A percentile compares a stretch with the other conserved stretches of the same genome.
phyloP scores from a whole-genome alignment of 2,329 filamentous ascomycete genomes.

The Aureobasidium namibiae region DNA sequence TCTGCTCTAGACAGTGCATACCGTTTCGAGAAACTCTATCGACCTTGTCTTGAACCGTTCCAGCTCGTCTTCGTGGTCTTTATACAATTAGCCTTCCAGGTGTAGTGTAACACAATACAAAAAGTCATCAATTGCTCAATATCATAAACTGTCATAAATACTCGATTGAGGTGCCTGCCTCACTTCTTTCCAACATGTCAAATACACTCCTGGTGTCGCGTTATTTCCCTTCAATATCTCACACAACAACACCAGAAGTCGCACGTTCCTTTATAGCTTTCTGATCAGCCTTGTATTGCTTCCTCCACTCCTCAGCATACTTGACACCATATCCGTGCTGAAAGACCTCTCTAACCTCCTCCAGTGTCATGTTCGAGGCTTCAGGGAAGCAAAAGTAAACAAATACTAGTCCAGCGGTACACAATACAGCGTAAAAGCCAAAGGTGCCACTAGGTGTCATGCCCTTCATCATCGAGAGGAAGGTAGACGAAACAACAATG shows the following conservation, averaged over 20 bases:
- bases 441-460: conserved; percentile 43
- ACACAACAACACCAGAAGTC: background rate
- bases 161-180: too few relatives aligned
- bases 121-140: too few relatives aligned
- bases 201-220: too few relatives aligned
- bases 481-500: conserved; percentile 43
- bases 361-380: conserved; percentile 47
- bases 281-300: conserved; percentile 26
- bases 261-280: conserved; percentile 8
- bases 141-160: too few relatives aligned
- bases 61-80: too few relatives aligned
- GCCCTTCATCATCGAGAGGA: conserved; percentile 42
- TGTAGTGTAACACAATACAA: too few relatives aligned
- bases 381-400: conserved; percentile 46
- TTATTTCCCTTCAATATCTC: too few relatives aligned
- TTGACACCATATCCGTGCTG: conserved; percentile 39
- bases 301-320: conserved; percentile 29
- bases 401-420: conserved; percentile 39
- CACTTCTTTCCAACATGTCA: too few relatives aligned
- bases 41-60: too few relatives aligned
- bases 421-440: conserved; percentile 45
- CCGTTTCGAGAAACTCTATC: background rate
- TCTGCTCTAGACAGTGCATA: background rate
- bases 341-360: conserved; percentile 46
- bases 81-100: too few relatives aligned